Evolutionary conservation across 805 yeast genomes (phyloP).

Genomic region (Huiozyma sinensis): DNA sequence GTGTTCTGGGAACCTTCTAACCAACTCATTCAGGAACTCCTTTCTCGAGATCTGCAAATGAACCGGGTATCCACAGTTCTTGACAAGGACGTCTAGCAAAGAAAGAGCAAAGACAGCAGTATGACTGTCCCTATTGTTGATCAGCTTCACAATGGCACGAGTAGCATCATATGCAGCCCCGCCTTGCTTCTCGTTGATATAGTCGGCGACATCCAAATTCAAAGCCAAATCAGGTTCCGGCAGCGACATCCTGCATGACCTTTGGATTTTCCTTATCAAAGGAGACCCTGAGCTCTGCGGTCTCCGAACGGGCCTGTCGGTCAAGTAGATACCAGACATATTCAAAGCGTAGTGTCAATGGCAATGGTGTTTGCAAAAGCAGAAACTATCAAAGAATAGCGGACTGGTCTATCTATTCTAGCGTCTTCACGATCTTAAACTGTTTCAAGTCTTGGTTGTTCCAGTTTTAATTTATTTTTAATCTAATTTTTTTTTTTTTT

Average conservation of each 20-base stretch:
- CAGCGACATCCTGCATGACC: conserved; percentile 80
- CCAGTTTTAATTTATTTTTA: no score
- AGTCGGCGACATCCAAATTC: conserved; percentile 87
- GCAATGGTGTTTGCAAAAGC: neutral
- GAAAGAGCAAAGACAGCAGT: conserved; percentile 76
- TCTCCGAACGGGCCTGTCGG: conserved; percentile 27
- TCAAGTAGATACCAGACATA: conserved; percentile 26
- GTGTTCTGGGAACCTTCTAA: conserved; percentile 84
- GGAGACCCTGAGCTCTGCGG: conserved; percentile 25
- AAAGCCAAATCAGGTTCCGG: conserved; percentile 80
- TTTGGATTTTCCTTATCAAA: conserved; percentile 37
- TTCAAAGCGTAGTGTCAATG: neutral
- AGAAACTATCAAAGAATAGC: no score
- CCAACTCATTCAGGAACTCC: conserved; percentile 88
- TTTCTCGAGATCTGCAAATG: conserved; percentile 91
- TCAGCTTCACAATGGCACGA: conserved; percentile 65
- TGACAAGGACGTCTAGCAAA: conserved; percentile 78
- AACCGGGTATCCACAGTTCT: conserved; percentile 96
- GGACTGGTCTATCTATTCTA: no score
- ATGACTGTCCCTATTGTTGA: conserved; percentile 76
- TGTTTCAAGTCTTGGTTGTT: no score
- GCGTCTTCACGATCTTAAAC: no score
- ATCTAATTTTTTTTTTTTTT: no score
- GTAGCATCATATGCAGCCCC: conserved; percentile 88
- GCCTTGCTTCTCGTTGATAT: conserved; percentile 87